These are phyloP conservation scores for Brassica incana DNA, from an alignment of 345 rosid species.

Conservation along the genomic window DNA sequence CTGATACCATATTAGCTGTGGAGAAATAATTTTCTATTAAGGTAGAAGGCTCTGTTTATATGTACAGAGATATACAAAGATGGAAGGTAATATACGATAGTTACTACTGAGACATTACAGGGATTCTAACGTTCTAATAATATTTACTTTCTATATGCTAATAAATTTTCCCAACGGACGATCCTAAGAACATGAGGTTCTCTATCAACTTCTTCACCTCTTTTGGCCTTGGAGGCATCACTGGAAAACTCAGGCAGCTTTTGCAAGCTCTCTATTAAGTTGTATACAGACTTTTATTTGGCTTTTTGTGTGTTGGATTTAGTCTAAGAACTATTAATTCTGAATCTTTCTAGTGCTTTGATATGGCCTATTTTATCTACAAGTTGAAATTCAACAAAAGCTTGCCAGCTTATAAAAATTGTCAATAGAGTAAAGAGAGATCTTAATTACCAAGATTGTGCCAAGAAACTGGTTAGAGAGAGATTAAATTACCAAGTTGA, in stretches of 20 bases:
- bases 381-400: not conserved
- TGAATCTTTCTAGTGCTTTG: not conserved
- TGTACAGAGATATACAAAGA: too few relatives aligned
- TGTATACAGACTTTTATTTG: not conserved
- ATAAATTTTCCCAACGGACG: constrained; percentile 64
- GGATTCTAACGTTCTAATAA: too few relatives aligned
- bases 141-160: too few relatives aligned
- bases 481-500: not conserved
- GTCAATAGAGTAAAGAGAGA: not conserved
- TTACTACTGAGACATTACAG: too few relatives aligned
- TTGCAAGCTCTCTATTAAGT: not conserved
- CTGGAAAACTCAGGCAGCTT: constrained; percentile 50
- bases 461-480: not conserved
- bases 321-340: not conserved
- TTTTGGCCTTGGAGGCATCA: constrained; percentile 76
- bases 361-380: too few relatives aligned
- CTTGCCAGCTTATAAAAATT: not conserved
- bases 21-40: too few relatives aligned
- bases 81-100: too few relatives aligned
- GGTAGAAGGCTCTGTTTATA: too few relatives aligned
- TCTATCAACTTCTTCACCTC: constrained; percentile 76
- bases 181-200: constrained; percentile 61
- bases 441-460: not conserved
- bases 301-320: not conserved
- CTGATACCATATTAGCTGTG: too few relatives aligned